Base-by-base conservation (phyloP, 2,329 filamentous ascomycete species). In the Cryoendolithus antarcticus region DNA sequence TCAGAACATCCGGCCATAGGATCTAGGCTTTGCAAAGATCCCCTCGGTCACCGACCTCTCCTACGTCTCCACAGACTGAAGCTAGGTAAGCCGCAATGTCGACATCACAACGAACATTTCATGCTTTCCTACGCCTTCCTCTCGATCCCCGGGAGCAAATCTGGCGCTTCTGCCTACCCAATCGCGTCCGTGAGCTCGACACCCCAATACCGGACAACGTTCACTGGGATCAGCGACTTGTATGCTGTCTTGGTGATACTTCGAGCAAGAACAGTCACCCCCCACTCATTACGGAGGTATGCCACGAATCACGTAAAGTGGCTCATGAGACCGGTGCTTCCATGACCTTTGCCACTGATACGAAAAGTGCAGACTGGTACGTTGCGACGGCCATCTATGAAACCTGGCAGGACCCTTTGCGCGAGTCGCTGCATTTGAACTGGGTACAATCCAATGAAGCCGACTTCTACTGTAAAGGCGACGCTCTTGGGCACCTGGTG, bases 91-190 rank as follows among this genome's bases (percentile, higher is more conserved):
- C 15, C 15, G 15, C 15, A 19, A 19, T 19, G 15, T 19, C 15
- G 15, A 19, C 15, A 19, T 19, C 15, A 19, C 3, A 19, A 19
- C 15, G 15, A 19, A 19, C 15, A 19, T 19, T 19, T 19, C 15
- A 19, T 19, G 3, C 15, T 19, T 19, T 19, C 15, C 15, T 19
- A 19, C 15, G 15, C 15, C 15, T 19, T 19, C 15, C 15, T 19
- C 15, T 19, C 15, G 15, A 19, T 19, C 5, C 15, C 15, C 15
- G 15, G 15, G 15, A 19, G 15, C 15, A 19, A 19, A 47, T 45
- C 24, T 47, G 44, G 44, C 32, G 37, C 27, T 24, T 32, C 39
- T 47, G 43, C 30, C 37, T 47, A 8, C 44, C 44, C 12, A 27
- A 45, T 37, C 37, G 44, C 24, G 39, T 43, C 9, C 15, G 33